A percentile compares a stretch with the other conserved stretches of the same genome.
These are phyloP conservation scores for Anthostomella pinea DNA, from an alignment of 2,329 filamentous ascomycete genomes.

Conservation along the genomic window DNA sequence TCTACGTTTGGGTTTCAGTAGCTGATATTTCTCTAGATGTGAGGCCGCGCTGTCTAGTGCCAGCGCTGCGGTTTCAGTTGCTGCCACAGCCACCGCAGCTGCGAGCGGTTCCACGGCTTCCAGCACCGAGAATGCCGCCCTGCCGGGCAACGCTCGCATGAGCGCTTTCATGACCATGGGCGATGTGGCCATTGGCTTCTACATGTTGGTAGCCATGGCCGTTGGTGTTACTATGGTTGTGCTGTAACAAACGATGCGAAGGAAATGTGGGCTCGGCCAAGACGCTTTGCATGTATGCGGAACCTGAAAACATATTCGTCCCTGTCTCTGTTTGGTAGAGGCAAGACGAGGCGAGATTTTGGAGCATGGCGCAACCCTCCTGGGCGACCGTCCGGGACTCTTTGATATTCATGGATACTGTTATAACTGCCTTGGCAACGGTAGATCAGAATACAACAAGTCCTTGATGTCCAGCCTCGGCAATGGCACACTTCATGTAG, in stretches of 20 bases:
- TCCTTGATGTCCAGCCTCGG: no score
- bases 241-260: slow-evolving; percentile 46
- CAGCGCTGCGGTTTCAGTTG: slow-evolving; percentile 35
- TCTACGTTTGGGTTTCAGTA: no score
- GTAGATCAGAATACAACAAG: slow-evolving; percentile 7
- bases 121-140: no score
- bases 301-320: no score
- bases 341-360: slow-evolving; percentile 4
- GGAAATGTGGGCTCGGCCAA: no score
- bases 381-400: slow-evolving; percentile 9
- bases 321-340: slow-evolving; percentile 2
- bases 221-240: slow-evolving; percentile 53
- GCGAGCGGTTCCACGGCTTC: slow-evolving; percentile 14
- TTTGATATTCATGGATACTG: slow-evolving; percentile 19
- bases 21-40: slow-evolving; percentile 32
- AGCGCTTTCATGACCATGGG: slow-evolving; percentile 43
- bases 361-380: slow-evolving; percentile 5
- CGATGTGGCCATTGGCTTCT: slow-evolving; percentile 47
- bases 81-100: slow-evolving; percentile 29
- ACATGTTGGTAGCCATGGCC: slow-evolving; percentile 50
- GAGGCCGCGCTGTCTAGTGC: slow-evolving; percentile 48
- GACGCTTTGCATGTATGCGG: no score
- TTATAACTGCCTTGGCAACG: slow-evolving; percentile 11
- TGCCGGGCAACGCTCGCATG: slow-evolving; percentile 38
- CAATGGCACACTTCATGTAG: no score